Base-by-base conservation (phyloP, 208 protist species). In the Acanthamoeba lenticulata region DNA sequence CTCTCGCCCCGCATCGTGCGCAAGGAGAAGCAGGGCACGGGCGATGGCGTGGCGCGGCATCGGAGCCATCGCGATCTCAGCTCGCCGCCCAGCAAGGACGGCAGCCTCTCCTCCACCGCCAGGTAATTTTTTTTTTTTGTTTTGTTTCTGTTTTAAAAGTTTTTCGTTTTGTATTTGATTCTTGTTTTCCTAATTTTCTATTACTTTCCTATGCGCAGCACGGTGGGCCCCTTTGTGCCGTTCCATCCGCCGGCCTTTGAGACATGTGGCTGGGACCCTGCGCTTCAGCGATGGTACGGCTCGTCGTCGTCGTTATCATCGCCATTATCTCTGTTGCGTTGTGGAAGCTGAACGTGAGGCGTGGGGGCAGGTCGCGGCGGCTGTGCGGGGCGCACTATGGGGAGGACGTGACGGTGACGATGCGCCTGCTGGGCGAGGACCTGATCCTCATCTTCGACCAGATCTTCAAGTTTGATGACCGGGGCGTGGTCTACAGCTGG, bases 401-500 rank as follows among this genome's bases (percentile, higher is more conserved):
- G 36, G 69, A 79, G 34, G 69, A 79, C 27, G 4, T 79, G 13
- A n/a, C 69, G 29, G 69, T 79, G 69, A 79, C 69, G 38, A 11
- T 42, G 36, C 69, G 69, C 3, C 69, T 79, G 69, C 69, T 79
- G 36, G 42, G 27, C 38, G 69, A 79, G 38, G 69, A 79, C 27
- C 69, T 79, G 15, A 79, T 79, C 7, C 36, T 79, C 24, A 42
- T 79, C 36, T 79, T 42, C 69, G 69, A 79, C 27, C 69, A 79
- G 38, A 44, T 79, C 4, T 79, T 79, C 38, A 38, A 44, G 38
- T 79, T 79, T n/a, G 69, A 79, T 42, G 69, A 36, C 6, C 69
- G 69, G 24, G 69, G 69, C 38, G 69, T 79, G 38, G 24, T 79
- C 69, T 79, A 79, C 36, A 79, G 69, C 69, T 79, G 69, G 69